phyloP scores from a whole-genome alignment of 257 asterid genomes.

The Nicotiana benthamiana region DNA sequence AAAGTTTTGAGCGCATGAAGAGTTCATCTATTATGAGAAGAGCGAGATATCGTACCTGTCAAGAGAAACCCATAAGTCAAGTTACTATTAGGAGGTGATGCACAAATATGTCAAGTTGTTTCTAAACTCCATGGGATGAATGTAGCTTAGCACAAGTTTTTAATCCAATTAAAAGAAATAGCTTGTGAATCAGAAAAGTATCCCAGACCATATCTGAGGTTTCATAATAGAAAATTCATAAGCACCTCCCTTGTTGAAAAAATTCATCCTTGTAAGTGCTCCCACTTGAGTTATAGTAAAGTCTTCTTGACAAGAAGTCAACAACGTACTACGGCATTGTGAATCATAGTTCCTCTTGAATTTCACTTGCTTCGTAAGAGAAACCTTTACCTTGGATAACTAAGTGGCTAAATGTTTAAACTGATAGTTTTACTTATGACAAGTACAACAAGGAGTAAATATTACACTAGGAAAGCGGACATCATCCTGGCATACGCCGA shows the following conservation, averaged over 20 bases:
- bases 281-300: background rate
- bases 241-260: background rate
- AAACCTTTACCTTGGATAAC: background rate
- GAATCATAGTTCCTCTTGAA: background rate
- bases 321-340: background rate
- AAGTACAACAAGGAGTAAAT: background rate
- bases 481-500: background rate
- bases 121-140: background rate
- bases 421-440: background rate
- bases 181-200: background rate
- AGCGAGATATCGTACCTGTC: slow-evolving; percentile 80
- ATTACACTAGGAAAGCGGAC: background rate
- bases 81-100: background rate
- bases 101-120: background rate
- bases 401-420: background rate
- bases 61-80: slow-evolving; percentile 5
- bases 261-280: background rate
- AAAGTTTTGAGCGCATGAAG: slow-evolving; percentile 89
- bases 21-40: slow-evolving; percentile 84
- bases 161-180: background rate
- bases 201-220: background rate
- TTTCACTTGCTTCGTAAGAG: background rate
- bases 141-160: background rate
- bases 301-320: background rate
- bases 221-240: background rate